These are phyloP conservation scores for Rosa persica DNA, from an alignment of 306 rosid species.

Conservation along the genomic window DNA sequence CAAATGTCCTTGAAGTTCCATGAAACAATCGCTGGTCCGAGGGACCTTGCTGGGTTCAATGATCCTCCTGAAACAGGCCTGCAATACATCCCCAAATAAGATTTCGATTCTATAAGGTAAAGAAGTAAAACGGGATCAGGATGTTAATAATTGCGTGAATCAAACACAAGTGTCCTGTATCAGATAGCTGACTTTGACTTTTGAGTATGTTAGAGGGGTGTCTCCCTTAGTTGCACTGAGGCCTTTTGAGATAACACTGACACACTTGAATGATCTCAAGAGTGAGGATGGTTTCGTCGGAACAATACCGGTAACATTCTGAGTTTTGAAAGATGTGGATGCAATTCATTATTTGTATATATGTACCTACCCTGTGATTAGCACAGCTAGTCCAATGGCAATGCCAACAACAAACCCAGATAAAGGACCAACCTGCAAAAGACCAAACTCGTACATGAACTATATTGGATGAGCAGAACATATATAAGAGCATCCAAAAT, in stretches of 20 bases:
- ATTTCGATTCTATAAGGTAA: not conserved
- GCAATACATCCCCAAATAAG: constrained; percentile 18
- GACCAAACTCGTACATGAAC: not conserved
- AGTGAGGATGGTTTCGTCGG: not conserved
- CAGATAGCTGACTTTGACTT: not conserved
- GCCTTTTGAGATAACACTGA: not conserved
- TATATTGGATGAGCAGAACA: not conserved
- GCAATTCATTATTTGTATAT: not conserved
- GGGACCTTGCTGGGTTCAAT: constrained; percentile 88
- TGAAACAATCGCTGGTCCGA: constrained; percentile 78
- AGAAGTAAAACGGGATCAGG: not conserved
- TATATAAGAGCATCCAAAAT: not conserved
- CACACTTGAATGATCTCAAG: not conserved
- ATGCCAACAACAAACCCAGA: constrained; percentile 81
- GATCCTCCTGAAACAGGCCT: constrained; percentile 90
- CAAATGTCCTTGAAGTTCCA: constrained; percentile 66
- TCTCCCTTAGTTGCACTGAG: not conserved
- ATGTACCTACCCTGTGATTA: constrained; percentile 64
- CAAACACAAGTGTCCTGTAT: not conserved
- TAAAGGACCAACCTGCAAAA: constrained; percentile 59
- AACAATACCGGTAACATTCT: not conserved
- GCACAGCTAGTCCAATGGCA: constrained; percentile 66
- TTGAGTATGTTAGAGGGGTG: not conserved
- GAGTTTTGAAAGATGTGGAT: not conserved
- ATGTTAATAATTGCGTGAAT: not conserved